Conservation (phyloP, 495 filamentous ascomycete genomes). For the Aspergillus nanangensis region DNA sequence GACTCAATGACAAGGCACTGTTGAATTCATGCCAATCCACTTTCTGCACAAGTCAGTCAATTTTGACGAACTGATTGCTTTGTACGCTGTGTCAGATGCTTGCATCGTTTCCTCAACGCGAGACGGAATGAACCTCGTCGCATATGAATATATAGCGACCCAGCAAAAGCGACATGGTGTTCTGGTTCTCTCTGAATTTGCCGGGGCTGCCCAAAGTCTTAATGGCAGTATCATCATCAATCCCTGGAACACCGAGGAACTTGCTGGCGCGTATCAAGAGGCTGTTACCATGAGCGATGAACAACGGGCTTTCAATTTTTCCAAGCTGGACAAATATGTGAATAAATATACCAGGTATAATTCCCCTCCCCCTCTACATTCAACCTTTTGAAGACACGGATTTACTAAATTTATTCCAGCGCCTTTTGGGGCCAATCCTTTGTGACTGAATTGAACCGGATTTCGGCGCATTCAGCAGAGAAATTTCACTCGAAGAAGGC, state of each 20-base stretch:
- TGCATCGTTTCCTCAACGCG: conserved; percentile 93
- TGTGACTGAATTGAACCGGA: conserved; percentile 74
- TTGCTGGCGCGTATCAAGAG: conserved; percentile 88
- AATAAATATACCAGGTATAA: conserved; percentile 94
- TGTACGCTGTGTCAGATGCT: conserved; percentile 90
- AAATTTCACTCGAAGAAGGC: conserved; percentile 39
- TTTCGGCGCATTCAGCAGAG: conserved; percentile 47
- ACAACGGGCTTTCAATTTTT: conserved; percentile 77
- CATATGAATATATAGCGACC: conserved; percentile 94
- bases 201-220: conserved; percentile 86
- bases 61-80: conserved; percentile 87
- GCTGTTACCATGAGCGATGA: conserved; percentile 91
- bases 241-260: conserved; percentile 95
- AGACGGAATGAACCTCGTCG: conserved; percentile 99
- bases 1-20: conserved; percentile 53
- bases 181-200: conserved; percentile 93
- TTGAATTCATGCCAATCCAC: conserved; percentile 98
- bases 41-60: conserved; percentile 93
- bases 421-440: conserved; percentile 98
- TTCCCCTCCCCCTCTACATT: too few species aligned
- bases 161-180: conserved; percentile 84
- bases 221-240: conserved; percentile 93
- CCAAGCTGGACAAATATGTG: conserved; percentile 87
- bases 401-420: conserved; percentile 36
- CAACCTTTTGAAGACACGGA: too few species aligned